Evolutionary conservation across 768 basidiomycete species (phyloP), one percentile per base, ranked within the genome.

Genomic region (Leucosporidium scottii): DNA sequence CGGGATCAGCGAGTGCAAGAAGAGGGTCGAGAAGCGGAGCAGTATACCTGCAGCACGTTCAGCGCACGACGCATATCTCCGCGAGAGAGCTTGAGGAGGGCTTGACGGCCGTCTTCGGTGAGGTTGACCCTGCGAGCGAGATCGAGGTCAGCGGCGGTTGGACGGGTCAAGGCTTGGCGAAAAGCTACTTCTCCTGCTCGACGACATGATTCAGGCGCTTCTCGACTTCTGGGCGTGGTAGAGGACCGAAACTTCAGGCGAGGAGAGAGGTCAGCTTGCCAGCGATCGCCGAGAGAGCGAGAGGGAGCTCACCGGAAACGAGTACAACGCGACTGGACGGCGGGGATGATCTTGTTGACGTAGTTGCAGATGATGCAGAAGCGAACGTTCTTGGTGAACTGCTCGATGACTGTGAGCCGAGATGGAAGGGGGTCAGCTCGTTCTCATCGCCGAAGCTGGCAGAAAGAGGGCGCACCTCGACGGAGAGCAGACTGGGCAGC

Each of bases 291-390:
- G 25, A 25, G 34, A 10, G 27, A 47, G 30, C 9, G n/a, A 56
- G 61, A 36, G 20, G 10, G 49, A 17, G 56, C 70, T 18, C 48
- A 69, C 57, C 96, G 84, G 80, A 98, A 99, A 53, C 94, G 84
- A 9, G 96, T 99, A 80, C 96, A 98, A 59, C 96, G 89, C 79
- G 92, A 96, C 79, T 99, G 96, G 59, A 99, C 96, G 44, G 96
- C 96, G 3, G 96, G 96, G 1, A 88, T 86, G 75, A 99, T 98
- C 79, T 97, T 98, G 84, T 98, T 98, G 78, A 98, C 96, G 74
- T 99, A 99, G 80, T 99, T 99, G 83, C 96, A 98, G 67, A 99
- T 94, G 75, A 99, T 99, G 80, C 96, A 99, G 79, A 99, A 99
- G 49, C 96, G 87, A 73, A 97, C 96, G 75, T 98, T 98, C 80